phyloP scores from a whole-genome alignment of 805 yeast genomes.

The Monosporozyma servazzii region DNA sequence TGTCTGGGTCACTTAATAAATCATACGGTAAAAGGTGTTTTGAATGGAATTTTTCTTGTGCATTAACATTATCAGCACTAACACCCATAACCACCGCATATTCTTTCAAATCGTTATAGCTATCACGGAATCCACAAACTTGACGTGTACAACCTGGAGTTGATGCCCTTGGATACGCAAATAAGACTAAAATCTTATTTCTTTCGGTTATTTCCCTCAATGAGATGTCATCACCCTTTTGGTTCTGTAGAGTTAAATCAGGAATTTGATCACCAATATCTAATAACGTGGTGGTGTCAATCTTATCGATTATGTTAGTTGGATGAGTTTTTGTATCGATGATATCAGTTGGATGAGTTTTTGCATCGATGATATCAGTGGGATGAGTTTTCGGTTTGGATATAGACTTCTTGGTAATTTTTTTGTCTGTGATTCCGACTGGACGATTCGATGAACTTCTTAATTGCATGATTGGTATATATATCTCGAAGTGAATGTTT shows the following conservation, averaged over 20 bases:
- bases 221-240: conserved; percentile 56
- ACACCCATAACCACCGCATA: conserved; percentile 61
- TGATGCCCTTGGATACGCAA: conserved; percentile 84
- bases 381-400: background rate
- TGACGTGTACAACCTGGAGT: conserved; percentile 97
- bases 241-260: conserved; percentile 51
- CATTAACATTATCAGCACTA: conserved; percentile 69
- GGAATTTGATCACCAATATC: conserved; percentile 58
- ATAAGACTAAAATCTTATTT: conserved; percentile 42
- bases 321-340: background rate
- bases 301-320: background rate
- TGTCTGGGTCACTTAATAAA: conserved; percentile 67
- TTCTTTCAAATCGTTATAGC: conserved; percentile 34
- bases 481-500: too few species aligned
- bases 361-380: background rate
- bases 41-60: conserved; percentile 66
- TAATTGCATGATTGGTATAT: conserved; percentile 12
- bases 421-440: background rate
- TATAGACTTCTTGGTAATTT: background rate
- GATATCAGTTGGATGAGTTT: background rate
- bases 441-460: conserved; percentile 27
- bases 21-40: conserved; percentile 69
- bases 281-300: background rate
- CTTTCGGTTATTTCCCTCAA: conserved; percentile 34
- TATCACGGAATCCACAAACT: conserved; percentile 78